Evolutionary conservation across 2,329 filamentous ascomycete genomes (phyloP).

Genomic region (Thielaviopsis cerberus): DNA sequence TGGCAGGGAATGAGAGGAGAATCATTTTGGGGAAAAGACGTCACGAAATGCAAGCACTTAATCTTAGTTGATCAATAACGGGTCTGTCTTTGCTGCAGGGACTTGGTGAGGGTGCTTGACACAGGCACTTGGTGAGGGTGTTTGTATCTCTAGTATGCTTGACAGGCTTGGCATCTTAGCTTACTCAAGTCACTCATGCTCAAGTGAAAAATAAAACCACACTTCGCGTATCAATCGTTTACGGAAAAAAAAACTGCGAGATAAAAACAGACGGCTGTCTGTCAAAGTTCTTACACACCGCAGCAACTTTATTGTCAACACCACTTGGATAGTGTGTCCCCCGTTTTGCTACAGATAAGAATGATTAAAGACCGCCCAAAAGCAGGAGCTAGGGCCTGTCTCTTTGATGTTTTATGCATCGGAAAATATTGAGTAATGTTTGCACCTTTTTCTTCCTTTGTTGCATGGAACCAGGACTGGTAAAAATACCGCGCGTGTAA

Average conservation of each 20-base stretch:
- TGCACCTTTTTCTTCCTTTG: not conserved
- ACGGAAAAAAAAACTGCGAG: no score
- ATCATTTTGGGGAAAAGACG: not conserved
- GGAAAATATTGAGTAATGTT: not conserved
- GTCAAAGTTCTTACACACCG: no score
- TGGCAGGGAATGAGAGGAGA: not conserved
- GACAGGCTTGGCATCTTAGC: not conserved
- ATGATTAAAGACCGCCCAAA: not conserved
- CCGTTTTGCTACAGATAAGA: not conserved
- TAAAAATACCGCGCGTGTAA: not conserved
- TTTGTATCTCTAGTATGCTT: no score
- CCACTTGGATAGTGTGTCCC: no score
- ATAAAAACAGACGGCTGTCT: no score
- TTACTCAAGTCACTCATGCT: not conserved
- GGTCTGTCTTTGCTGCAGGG: not conserved
- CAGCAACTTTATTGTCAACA: no score
- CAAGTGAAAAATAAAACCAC: no score
- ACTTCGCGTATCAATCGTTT: not conserved
- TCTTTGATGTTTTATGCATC: not conserved
- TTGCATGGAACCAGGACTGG: no score
- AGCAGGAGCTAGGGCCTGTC: not conserved
- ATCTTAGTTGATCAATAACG: not conserved
- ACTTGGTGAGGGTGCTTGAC: not conserved
- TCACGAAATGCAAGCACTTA: not conserved
- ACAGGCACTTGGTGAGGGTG: no score